Conservation (phyloP, 2,329 filamentous ascomycete genomes). For the Ophiosphaerella herpotricha region DNA sequence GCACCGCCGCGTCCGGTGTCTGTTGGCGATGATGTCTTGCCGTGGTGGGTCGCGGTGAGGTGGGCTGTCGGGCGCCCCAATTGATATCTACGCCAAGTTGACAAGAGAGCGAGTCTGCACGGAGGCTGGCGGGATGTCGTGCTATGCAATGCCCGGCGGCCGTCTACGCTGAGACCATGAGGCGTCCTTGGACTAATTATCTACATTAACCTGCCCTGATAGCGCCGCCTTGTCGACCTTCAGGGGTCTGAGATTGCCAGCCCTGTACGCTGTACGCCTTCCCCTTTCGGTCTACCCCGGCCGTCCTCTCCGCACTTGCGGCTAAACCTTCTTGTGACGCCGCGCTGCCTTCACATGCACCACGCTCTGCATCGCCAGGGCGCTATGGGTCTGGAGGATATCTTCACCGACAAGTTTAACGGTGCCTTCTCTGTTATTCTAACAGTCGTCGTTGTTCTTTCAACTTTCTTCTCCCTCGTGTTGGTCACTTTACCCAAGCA, state of each 20-base stretch:
- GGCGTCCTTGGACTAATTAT: conserved; percentile 4
- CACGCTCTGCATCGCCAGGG: conserved; percentile 12
- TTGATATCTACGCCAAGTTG: background rate
- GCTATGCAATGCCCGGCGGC: background rate
- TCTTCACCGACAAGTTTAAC: conserved; percentile 23
- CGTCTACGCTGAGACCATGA: conserved; percentile 9
- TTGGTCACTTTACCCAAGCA: conserved; percentile 59
- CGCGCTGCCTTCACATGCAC: conserved; percentile 10
- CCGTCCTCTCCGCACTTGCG: conserved; percentile 16
- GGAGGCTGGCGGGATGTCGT: background rate
- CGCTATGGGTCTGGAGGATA: conserved; percentile 41
- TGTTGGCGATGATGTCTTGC: conserved; percentile 20
- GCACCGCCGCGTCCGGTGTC: conserved; percentile 10
- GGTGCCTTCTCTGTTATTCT: conserved; percentile 46
- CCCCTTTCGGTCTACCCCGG: conserved; percentile 21
- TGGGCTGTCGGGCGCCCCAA: conserved; percentile 5
- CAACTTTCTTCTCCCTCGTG: conserved; percentile 55
- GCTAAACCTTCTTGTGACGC: conserved; percentile 16
- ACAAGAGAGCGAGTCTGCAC: background rate
- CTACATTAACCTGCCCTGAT: conserved; percentile 3
- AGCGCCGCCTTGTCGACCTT: conserved; percentile 16
- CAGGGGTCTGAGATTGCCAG: conserved; percentile 28
- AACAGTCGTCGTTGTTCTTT: conserved; percentile 47
- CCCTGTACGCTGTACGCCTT: conserved; percentile 16
- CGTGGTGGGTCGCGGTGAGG: conserved; percentile 18